Evolutionary conservation across 805 yeast genomes (phyloP).

Genomic region (Phaffomyces antillensis): DNA sequence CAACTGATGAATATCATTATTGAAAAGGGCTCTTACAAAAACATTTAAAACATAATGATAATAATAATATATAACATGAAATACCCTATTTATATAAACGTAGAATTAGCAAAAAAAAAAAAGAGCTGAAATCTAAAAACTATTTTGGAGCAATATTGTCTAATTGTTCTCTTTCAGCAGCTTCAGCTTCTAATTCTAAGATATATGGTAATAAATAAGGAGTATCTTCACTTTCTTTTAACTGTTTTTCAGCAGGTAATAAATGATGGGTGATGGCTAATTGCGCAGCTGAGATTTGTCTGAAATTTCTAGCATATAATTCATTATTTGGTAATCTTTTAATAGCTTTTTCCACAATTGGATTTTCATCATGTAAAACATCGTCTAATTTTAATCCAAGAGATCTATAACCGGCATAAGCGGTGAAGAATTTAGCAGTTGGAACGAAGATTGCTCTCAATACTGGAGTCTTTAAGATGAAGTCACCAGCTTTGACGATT

Average conservation of each 20-base stretch:
- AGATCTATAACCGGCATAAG: constrained; percentile 87
- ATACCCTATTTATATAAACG: too few species aligned
- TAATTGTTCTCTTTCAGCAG: constrained; percentile 77
- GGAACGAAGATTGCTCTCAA: constrained; percentile 75
- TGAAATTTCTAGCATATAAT: constrained; percentile 84
- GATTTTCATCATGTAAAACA: constrained; percentile 80
- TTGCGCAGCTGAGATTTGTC: constrained; percentile 91
- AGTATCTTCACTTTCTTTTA: constrained; percentile 71
- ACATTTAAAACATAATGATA: background rate
- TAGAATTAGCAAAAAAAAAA: too few species aligned
- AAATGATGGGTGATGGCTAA: constrained; percentile 75
- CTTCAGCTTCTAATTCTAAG: constrained; percentile 91
- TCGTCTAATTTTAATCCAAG: constrained; percentile 91
- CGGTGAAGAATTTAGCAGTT: constrained; percentile 63
- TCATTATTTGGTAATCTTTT: constrained; percentile 80
- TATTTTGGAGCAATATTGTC: constrained; percentile 51
- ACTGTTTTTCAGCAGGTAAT: constrained; percentile 72
- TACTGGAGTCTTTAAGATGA: constrained; percentile 71
- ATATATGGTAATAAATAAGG: constrained; percentile 84
- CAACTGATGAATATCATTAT: constrained; percentile 61
- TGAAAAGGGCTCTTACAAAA: constrained; percentile 24
- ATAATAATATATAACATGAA: too few species aligned
- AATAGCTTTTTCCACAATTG: constrained; percentile 79
- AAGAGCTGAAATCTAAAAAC: too few species aligned
- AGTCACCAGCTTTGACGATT: constrained; percentile 68